Evolutionary conservation across 306 rosid genomes (phyloP).

Genomic region (Senna siamea): DNA sequence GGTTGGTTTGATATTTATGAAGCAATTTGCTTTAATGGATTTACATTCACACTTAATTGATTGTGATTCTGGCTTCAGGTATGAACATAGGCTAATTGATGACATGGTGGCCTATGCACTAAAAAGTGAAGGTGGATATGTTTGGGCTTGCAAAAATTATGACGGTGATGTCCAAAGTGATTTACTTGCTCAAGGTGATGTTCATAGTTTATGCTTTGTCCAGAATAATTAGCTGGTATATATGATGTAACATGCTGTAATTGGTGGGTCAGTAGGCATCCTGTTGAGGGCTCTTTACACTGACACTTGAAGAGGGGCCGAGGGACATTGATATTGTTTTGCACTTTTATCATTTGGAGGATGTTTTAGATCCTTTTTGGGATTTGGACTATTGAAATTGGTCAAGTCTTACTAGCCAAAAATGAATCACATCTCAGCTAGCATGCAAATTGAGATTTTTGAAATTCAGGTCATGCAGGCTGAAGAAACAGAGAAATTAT

Average conservation of each 20-base stretch:
- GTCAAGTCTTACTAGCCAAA: not conserved
- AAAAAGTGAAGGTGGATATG: conserved; percentile 98
- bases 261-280: conserved; percentile 6
- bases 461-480: conserved; percentile 8
- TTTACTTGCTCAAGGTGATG: conserved; percentile 94
- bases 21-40: conserved; percentile 24
- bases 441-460: not conserved
- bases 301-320: not conserved
- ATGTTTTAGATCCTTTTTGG: conserved; percentile 19
- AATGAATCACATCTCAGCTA: conserved; percentile 16
- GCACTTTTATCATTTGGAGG: not conserved
- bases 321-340: not conserved
- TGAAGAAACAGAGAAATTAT: too few relatives aligned
- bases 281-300: not conserved
- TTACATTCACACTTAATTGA: conserved; percentile 32
- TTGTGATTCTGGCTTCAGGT: conserved; percentile 64
- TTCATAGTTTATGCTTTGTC: conserved; percentile 26
- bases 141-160: conserved; percentile 99
- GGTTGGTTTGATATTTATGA: conserved; percentile 54
- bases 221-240: conserved; percentile 25
- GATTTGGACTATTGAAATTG: conserved; percentile 5
- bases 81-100: conserved; percentile 96
- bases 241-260: conserved; percentile 23
- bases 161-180: conserved; percentile 99
- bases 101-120: conserved; percentile 98